Evolutionary conservation across 345 rosid species (phyloP), one percentile per base, ranked within the genome.

Genomic region (Pelargonium nanum): DNA sequence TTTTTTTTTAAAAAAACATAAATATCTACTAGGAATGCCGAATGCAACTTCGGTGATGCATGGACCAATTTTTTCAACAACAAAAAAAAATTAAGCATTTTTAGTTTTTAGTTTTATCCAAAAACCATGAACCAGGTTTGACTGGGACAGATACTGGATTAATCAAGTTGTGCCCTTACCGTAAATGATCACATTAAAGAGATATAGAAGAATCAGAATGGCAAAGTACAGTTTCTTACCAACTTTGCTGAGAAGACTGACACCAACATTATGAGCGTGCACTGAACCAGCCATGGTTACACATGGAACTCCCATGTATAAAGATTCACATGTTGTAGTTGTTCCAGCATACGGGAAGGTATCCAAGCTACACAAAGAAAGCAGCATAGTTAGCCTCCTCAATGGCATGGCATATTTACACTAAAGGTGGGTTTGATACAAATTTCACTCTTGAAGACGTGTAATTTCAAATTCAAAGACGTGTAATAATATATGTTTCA

Each of bases 331-430:
- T 0, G 99, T 93, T 6, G 99, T 93, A 21, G 99, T 94, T 0
- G 99, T 94, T 74, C 99, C 99, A 66, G 99, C 99, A 81, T 93
- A 93, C 8, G 97, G 99, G 65, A 94, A 94, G 62, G 99, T 88
- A 75, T 94, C 99, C 97, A 94, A 82, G 72, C 99, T 94, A 69
- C 76, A 69, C 15, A 44, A 58, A 61, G 61, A 50, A 64, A 26
- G 54, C 4, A 40, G 15, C 10, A 34, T 10, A 9, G 48, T 40
- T 40, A 40, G 48, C 15, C 13, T 40, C 48, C 48, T 40, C 48
- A 40, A 40, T 40, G 48, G 15, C 1, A 40, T 40, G 48, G 48
- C 48, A 40, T 40, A 40, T 7, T 15, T 9, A 40, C 16, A 40
- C 10, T 0, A 30, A 30, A 30, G 10, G 40, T 0, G 40, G 10